Evolutionary conservation across 176 grass and related monocot species (phyloP).

Genomic region (Musa beccarii): DNA sequence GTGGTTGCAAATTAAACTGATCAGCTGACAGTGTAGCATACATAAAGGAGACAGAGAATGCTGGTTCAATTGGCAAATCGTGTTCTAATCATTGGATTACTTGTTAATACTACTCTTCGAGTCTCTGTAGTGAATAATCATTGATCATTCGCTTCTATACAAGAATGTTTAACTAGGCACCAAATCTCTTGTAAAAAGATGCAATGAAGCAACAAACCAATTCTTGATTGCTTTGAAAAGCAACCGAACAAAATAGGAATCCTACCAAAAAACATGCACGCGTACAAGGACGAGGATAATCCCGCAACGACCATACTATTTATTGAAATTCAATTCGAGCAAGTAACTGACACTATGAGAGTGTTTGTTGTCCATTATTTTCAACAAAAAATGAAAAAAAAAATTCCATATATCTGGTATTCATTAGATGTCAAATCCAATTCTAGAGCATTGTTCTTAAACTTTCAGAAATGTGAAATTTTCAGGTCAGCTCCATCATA

Average conservation of each 20-base stretch:
- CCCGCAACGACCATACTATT: background rate
- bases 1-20: slow-evolving; percentile 14
- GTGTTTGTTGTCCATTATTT: too few relatives aligned
- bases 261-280: background rate
- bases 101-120: too few relatives aligned
- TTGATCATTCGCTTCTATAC: background rate
- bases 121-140: background rate
- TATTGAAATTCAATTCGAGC: background rate
- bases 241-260: background rate
- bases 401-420: background rate
- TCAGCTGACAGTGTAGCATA: background rate
- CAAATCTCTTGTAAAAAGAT: background rate
- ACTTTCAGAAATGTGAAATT: background rate
- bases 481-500: background rate
- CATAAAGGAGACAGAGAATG: background rate
- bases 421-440: background rate
- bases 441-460: background rate
- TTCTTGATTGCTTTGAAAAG: background rate
- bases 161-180: background rate
- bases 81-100: background rate
- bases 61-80: background rate
- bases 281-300: background rate
- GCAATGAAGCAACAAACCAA: background rate
- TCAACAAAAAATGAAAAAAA: background rate
- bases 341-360: too few relatives aligned